phyloP scores from a whole-genome alignment of 306 rosid genomes.

The Cucurbita pepo region DNA sequence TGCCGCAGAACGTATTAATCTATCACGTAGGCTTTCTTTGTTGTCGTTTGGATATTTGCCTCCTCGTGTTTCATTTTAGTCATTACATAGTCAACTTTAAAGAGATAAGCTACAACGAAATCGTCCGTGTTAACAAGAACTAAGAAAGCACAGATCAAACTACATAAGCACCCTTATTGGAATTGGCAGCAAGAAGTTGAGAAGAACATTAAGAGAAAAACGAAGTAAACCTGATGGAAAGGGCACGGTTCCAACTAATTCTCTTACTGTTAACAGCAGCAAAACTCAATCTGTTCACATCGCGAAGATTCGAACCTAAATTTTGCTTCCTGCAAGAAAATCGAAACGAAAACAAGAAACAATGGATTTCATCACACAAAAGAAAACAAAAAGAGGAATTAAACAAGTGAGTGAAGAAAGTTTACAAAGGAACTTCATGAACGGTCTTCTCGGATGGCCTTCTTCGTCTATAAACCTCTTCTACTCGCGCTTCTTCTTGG shows the following conservation, averaged over 20 bases:
- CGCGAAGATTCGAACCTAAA: constrained; percentile 4
- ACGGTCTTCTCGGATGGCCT: constrained; percentile 20
- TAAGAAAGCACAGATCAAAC: background rate
- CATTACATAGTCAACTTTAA: background rate
- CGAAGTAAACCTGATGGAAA: constrained; percentile 53
- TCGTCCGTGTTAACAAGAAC: background rate
- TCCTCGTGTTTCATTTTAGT: background rate
- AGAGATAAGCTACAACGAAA: background rate
- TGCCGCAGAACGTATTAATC: background rate
- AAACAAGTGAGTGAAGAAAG: background rate
- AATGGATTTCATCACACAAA: background rate
- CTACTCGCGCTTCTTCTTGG: constrained; percentile 15
- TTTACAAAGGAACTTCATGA: constrained; percentile 20
- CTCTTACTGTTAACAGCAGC: constrained; percentile 34
- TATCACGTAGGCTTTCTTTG: background rate
- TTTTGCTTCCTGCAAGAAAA: constrained; percentile 18
- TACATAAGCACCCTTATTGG: background rate
- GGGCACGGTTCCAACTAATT: constrained; percentile 82
- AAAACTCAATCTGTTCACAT: constrained; percentile 31
- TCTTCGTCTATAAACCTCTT: constrained; percentile 48
- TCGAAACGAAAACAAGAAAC: background rate
- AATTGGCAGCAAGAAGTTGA: background rate
- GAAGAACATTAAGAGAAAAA: background rate
- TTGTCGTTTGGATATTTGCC: background rate
- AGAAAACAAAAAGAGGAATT: background rate